These are phyloP conservation scores for Trichosporon sp. DNA, from an alignment of 1,284 basidiomycete species.

Conservation along the genomic window DNA sequence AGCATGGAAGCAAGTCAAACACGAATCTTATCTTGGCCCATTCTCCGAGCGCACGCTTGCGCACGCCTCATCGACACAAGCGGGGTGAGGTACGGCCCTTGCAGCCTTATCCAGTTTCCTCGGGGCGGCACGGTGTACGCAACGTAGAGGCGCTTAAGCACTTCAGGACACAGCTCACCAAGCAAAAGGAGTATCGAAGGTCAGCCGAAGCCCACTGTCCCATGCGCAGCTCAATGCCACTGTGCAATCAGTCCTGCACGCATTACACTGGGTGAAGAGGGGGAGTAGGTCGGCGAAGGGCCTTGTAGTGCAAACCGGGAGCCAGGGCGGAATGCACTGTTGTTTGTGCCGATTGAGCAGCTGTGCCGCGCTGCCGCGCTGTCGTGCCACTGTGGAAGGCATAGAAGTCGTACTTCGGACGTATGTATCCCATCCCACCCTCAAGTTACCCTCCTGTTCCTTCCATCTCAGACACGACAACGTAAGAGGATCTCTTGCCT, in stretches of 20 bases:
- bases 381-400: neutral
- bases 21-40: constrained; percentile 1
- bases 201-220: too few relatives aligned
- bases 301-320: too few relatives aligned
- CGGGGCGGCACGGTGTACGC: too few relatives aligned
- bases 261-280: too few relatives aligned
- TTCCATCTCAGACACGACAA: neutral
- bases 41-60: neutral
- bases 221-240: too few relatives aligned
- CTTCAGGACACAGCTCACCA: neutral
- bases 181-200: neutral
- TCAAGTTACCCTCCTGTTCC: neutral
- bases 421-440: neutral
- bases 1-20: neutral
- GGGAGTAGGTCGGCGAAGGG: too few relatives aligned
- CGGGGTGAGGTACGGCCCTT: neutral
- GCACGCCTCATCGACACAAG: too few relatives aligned
- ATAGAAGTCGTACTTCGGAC: neutral
- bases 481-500: neutral
- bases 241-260: too few relatives aligned
- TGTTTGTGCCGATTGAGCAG: too few relatives aligned
- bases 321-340: too few relatives aligned
- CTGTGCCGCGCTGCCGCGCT: neutral
- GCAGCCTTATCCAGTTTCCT: too few relatives aligned
- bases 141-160: too few relatives aligned